Evolutionary conservation across 768 basidiomycete genomes (phyloP).

Genomic region (Paxillus ammoniavirescens): DNA sequence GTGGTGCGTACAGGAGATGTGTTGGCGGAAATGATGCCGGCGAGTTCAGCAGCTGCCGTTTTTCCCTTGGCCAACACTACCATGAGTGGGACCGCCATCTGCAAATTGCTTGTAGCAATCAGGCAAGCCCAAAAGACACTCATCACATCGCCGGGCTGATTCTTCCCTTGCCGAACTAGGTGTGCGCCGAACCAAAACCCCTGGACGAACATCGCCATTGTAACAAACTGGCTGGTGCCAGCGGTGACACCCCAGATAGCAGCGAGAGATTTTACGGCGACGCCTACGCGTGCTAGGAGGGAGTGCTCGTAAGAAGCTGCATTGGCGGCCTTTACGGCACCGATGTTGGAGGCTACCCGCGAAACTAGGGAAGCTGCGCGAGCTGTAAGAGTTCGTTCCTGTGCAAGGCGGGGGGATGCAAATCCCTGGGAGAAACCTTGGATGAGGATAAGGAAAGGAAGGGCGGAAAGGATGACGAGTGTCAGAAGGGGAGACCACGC

Average conservation of each 20-base stretch:
- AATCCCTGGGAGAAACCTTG: constrained; percentile 72
- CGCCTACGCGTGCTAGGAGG: constrained; percentile 43
- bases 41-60: constrained; percentile 29
- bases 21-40: constrained; percentile 28
- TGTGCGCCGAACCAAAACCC: constrained; percentile 95
- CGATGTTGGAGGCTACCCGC: constrained; percentile 70
- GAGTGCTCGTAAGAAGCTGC: constrained; percentile 58
- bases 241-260: constrained; percentile 74
- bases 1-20: constrained; percentile 26
- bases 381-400: constrained; percentile 65
- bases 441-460: constrained; percentile 78
- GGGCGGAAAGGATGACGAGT: constrained; percentile 86
- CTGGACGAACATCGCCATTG: constrained; percentile 92
- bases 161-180: constrained; percentile 76
- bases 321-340: constrained; percentile 93
- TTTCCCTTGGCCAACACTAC: constrained; percentile 72
- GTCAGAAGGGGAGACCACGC: constrained; percentile 78
- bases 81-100: constrained; percentile 82
- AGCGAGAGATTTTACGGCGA: constrained; percentile 52
- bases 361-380: constrained; percentile 79
- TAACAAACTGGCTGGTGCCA: constrained; percentile 73
- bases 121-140: constrained; percentile 98
- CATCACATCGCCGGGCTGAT: constrained; percentile 78
- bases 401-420: constrained; percentile 62
- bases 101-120: constrained; percentile 84